These are phyloP conservation scores for Luzula sylvatica DNA, from an alignment of 176 grass and related monocot genomes.

Conservation along the genomic window DNA sequence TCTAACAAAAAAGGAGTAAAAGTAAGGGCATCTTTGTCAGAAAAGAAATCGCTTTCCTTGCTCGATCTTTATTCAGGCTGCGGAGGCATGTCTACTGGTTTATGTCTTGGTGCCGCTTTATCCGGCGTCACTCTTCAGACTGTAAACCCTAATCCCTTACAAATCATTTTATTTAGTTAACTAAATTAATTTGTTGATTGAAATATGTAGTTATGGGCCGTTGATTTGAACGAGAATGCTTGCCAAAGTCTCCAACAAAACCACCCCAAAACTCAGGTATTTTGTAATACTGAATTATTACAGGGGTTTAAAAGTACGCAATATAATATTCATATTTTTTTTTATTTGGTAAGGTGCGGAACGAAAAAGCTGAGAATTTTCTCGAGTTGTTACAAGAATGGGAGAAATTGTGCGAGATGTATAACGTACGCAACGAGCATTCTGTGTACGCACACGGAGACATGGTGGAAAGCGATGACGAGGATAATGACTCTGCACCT, in stretches of 20 bases:
- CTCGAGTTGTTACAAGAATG: conserved; percentile 49
- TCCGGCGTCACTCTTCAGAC: conserved; percentile 63
- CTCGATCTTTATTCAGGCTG: conserved; percentile 88
- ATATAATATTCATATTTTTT: too few species aligned
- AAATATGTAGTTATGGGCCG: conserved; percentile 50
- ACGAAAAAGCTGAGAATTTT: conserved; percentile 71
- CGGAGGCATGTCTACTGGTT: conserved; percentile 80
- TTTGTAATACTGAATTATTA: too few species aligned
- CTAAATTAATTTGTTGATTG: too few species aligned
- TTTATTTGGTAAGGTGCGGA: conserved; percentile 46
- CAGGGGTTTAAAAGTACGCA: too few species aligned
- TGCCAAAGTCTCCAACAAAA: conserved; percentile 74
- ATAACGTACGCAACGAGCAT: conserved; percentile 14
- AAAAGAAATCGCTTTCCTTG: conserved; percentile 26
- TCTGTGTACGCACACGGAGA: background rate
- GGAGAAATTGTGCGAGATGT: conserved; percentile 35
- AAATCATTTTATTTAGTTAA: too few species aligned
- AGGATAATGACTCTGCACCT: conserved; percentile 16
- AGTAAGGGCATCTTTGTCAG: conserved; percentile 1
- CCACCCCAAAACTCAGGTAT: conserved; percentile 65
- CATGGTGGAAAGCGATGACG: background rate
- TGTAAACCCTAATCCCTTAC: conserved; percentile 25
- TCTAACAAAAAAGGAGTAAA: conserved; percentile 12
- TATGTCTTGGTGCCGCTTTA: conserved; percentile 63
- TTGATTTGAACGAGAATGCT: conserved; percentile 52